Conservation (phyloP, 768 basidiomycete species). For the Suillus tomentosus region DNA sequence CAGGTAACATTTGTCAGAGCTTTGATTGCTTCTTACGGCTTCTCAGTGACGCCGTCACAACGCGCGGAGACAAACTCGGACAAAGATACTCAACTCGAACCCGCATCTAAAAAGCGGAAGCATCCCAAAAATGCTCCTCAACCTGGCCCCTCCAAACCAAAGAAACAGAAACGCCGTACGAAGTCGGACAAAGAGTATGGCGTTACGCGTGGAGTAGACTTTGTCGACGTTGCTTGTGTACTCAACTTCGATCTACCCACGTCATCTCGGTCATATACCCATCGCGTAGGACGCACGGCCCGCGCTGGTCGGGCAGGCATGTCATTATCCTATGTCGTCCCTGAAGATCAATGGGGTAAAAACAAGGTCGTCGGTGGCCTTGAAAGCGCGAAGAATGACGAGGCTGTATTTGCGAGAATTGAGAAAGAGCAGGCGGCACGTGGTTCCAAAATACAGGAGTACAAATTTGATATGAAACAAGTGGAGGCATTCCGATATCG, state of each 20-base stretch:
- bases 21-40: slow-evolving; percentile 22
- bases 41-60: slow-evolving; percentile 57
- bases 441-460: slow-evolving; percentile 72
- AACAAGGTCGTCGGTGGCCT: slow-evolving; percentile 73
- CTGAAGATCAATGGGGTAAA: slow-evolving; percentile 65
- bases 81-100: slow-evolving; percentile 24
- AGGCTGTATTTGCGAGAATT: slow-evolving; percentile 59
- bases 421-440: slow-evolving; percentile 69
- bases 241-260: slow-evolving; percentile 98
- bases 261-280: slow-evolving; percentile 86
- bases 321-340: slow-evolving; percentile 87
- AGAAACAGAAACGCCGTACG: slow-evolving; percentile 55
- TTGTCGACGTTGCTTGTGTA: slow-evolving; percentile 94
- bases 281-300: slow-evolving; percentile 95
- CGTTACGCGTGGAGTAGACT: slow-evolving; percentile 94
- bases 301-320: slow-evolving; percentile 94
- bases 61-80: slow-evolving; percentile 32
- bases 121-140: slow-evolving; percentile 45
- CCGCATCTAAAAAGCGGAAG: slow-evolving; percentile 56
- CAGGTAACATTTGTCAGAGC: slow-evolving; percentile 21
- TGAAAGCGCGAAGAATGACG: slow-evolving; percentile 73
- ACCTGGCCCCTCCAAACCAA: slow-evolving; percentile 32
- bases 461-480: slow-evolving; percentile 92
- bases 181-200: slow-evolving; percentile 80
- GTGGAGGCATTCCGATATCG: slow-evolving; percentile 97